Percentiles rank a stretch among this genome's conserved stretches.
Conservation (phyloP, 768 basidiomycete species). For the Psilocybe cubensis region DNA sequence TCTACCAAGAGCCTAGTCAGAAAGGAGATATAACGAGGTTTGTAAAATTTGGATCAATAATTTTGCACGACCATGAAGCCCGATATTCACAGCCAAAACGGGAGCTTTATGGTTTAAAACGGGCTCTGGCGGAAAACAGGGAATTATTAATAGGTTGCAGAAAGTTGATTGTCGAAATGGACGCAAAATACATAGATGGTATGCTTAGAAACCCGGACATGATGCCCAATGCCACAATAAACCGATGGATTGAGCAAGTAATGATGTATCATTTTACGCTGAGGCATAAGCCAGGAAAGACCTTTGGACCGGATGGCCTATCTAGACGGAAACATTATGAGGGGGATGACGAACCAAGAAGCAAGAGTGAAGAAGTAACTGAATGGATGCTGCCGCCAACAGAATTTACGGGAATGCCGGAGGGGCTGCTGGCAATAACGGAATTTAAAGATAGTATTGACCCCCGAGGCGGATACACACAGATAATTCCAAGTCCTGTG, state of each 20-base stretch:
- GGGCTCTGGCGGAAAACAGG: conserved; percentile 20
- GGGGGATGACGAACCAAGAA: background rate
- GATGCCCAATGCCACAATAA: conserved; percentile 35
- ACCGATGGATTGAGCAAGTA: conserved; percentile 38
- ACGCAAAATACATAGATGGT: conserved; percentile 35
- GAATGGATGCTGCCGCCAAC: background rate
- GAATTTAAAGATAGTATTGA: background rate
- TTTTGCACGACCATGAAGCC: conserved; percentile 35
- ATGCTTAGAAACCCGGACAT: conserved; percentile 39
- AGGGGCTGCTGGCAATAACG: background rate
- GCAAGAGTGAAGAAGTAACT: background rate
- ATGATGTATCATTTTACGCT: conserved; percentile 34
- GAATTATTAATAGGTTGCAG: conserved; percentile 23
- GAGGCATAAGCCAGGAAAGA: conserved; percentile 28
- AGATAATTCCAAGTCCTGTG: no score
- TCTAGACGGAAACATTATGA: conserved; percentile 21
- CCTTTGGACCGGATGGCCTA: conserved; percentile 33
- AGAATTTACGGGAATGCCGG: conserved; percentile 14
- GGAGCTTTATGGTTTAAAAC: conserved; percentile 40
- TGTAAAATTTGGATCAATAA: conserved; percentile 39
- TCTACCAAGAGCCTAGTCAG: conserved; percentile 32
- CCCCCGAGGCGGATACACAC: background rate
- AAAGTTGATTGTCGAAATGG: conserved; percentile 35
- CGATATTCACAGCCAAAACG: conserved; percentile 42
- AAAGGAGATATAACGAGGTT: conserved; percentile 25